phyloP scores from a whole-genome alignment of 495 filamentous ascomycete genomes.

The Penicillium fimorum region DNA sequence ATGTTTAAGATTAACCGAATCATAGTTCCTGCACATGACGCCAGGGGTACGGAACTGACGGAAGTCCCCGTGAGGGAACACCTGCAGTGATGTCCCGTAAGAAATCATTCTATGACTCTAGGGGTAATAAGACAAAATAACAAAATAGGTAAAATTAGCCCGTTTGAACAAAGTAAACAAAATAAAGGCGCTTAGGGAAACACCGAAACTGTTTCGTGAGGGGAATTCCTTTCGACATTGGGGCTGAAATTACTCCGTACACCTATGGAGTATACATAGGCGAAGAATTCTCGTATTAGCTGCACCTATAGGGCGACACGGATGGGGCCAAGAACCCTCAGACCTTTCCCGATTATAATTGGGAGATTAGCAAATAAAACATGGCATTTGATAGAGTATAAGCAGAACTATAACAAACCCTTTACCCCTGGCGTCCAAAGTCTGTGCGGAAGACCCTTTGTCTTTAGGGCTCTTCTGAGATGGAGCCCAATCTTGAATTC shows the following conservation, averaged over 20 bases:
- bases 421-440: slow-evolving; percentile 8
- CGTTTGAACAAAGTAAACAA: background rate
- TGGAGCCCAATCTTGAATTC: slow-evolving; percentile 22
- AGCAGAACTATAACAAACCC: background rate
- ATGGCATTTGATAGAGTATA: too few species aligned
- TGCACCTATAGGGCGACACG: background rate
- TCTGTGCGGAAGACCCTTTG: slow-evolving; percentile 19
- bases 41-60: slow-evolving; percentile 9
- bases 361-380: background rate
- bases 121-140: background rate
- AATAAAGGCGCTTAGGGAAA: background rate
- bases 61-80: slow-evolving; percentile 3
- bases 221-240: background rate
- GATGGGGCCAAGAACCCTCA: background rate
- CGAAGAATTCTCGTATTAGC: slow-evolving; percentile 10
- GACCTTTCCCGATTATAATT: background rate
- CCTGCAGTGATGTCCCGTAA: background rate
- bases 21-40: slow-evolving; percentile 9
- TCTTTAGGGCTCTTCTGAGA: slow-evolving; percentile 12
- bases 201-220: background rate
- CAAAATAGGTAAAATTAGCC: background rate
- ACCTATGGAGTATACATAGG: background rate
- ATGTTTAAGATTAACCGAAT: background rate
- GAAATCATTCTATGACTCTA: slow-evolving; percentile 7
- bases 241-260: background rate